These are phyloP conservation scores for Grifola frondosa DNA, from an alignment of 1,284 basidiomycete species.

Conservation along the genomic window DNA sequence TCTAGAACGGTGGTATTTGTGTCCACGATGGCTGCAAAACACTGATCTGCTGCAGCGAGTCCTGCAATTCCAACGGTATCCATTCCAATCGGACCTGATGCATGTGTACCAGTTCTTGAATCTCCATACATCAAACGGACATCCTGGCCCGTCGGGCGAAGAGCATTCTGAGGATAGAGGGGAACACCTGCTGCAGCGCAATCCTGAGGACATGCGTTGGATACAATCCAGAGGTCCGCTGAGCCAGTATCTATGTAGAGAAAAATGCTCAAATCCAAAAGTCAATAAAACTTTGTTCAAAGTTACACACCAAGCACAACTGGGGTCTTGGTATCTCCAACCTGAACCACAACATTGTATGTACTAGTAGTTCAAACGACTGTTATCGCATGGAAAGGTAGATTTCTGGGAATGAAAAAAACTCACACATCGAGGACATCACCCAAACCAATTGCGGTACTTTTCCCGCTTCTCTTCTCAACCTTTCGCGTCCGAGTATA, in stretches of 20 bases:
- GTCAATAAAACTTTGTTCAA: background rate
- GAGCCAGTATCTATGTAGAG: constrained; percentile 36
- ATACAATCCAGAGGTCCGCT: constrained; percentile 40
- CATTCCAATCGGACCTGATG: constrained; percentile 34
- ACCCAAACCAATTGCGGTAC: constrained; percentile 26
- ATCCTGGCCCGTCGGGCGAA: constrained; percentile 24
- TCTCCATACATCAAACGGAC: constrained; percentile 36
- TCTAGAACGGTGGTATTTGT: constrained; percentile 37
- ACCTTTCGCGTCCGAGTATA: background rate
- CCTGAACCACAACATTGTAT: constrained; percentile 31
- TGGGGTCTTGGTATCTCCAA: constrained; percentile 27
- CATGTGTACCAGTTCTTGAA: constrained; percentile 37
- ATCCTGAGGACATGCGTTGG: constrained; percentile 28
- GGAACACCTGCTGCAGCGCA: constrained; percentile 25
- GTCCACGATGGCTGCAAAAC: constrained; percentile 34
- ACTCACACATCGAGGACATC: constrained; percentile 32
- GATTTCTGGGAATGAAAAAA: background rate
- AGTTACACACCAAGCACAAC: constrained; percentile 29
- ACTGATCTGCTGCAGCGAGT: constrained; percentile 31
- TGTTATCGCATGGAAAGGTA: no score
- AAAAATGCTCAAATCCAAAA: background rate
- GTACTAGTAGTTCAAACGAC: constrained; percentile 30
- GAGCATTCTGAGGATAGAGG: constrained; percentile 27
- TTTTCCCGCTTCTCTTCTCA: constrained; percentile 11
- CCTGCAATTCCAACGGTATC: constrained; percentile 36